Evolutionary conservation across 1,284 basidiomycete genomes (phyloP).

Genomic region (Malassezia yamatoensis): DNA sequence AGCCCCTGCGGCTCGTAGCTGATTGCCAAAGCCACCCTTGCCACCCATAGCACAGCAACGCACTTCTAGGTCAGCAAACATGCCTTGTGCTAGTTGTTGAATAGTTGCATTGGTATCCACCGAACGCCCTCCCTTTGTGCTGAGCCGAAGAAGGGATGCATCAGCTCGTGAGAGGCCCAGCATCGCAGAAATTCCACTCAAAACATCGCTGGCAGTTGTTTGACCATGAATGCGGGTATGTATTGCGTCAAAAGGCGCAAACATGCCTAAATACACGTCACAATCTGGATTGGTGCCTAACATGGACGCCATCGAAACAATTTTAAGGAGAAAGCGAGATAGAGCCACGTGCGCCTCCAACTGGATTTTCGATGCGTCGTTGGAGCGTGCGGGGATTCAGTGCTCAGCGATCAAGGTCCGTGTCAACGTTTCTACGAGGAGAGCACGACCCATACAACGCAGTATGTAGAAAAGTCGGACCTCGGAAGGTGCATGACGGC

Average conservation of each 20-base stretch:
- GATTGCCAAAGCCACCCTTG: conserved; percentile 94
- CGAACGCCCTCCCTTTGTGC: conserved; percentile 4
- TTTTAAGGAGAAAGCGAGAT: too few species aligned
- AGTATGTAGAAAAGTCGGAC: conserved; percentile 11
- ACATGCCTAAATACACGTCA: neutral
- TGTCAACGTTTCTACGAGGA: conserved; percentile 1
- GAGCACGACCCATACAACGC: conserved; percentile 26
- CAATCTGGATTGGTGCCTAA: neutral
- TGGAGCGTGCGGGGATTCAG: neutral
- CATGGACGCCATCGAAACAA: too few species aligned
- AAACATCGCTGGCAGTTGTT: neutral
- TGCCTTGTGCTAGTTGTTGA: neutral
- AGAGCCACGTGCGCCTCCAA: too few species aligned
- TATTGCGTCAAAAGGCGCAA: neutral
- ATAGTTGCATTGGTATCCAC: neutral
- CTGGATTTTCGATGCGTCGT: too few species aligned
- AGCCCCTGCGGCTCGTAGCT: conserved; percentile 89
- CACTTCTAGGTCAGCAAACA: conserved; percentile 22
- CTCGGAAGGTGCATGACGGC: neutral
- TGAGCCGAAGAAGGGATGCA: conserved; percentile 1
- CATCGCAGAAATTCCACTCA: neutral
- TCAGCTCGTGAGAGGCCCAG: neutral
- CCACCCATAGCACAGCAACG: conserved; percentile 58
- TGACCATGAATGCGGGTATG: neutral
- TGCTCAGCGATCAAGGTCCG: neutral